Base-by-base conservation (phyloP, 257 asterid species). In the Jasminum sambac region DNA sequence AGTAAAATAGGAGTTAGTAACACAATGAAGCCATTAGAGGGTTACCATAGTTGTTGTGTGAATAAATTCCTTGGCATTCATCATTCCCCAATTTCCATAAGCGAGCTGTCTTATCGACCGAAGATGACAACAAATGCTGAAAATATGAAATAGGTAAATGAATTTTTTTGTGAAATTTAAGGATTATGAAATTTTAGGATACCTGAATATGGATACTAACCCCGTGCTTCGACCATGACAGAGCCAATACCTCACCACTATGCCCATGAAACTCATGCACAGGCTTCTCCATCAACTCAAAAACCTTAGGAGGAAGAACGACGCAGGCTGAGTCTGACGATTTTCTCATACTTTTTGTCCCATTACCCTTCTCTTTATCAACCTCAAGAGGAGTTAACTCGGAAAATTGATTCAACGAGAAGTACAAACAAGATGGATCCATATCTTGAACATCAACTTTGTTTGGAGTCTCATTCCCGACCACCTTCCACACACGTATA, bases 221-320 rank as follows among this genome's bases (percentile, higher is more conserved):
- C 96, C 95, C 96, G 63, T 84, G 85, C 64, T 73, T 87, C 3
- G 97, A 91, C 98, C 98, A 93, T 2, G 98, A 79, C 63, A 93
- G 92, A 68, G 92, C 92, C 85, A 93, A 80, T 5, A 93, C 86
- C 74, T 91, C 96, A 64, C 87, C 96, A 36, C 52, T 16, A 43
- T 93, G 98, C 17, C 97, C 97, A 73, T 74, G 80, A 68, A 84
- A 93, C 81, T 89, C 96, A 5, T 93, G 96, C 68, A 93, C 74
- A 46, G 98, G 96, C 66, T 86, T 85, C 83, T 93, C 97, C 13
- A 89, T 84, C 40, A 93, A 81, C 79, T 83, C 83, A 78, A 93
- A 91, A 42, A 70, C 84, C 84, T 89, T 93, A 2, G 87, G 92
- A 13, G 97, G 98, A 75, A 90, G 86, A 61, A 93, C 64, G 21